A percentile compares a stretch with the other conserved stretches of the same genome.
Conservation (phyloP, 305 asterid genomes). For the Rubia peregrina region DNA sequence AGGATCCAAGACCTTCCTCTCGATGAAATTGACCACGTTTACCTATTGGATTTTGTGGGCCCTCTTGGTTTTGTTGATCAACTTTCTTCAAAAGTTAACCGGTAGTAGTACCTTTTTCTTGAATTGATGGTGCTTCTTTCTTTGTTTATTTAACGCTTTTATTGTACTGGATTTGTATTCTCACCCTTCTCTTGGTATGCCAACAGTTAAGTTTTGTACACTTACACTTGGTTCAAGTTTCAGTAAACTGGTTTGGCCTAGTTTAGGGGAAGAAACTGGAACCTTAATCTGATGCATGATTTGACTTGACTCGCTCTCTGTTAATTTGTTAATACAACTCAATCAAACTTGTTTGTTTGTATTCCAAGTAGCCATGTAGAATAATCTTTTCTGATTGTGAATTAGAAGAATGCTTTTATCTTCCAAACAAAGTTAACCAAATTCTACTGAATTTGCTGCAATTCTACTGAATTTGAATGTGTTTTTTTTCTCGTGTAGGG, state of each 20-base stretch:
- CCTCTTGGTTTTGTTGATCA: constrained; percentile 65
- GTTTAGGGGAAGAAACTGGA: background rate
- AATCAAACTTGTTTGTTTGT: background rate
- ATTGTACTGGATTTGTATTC: background rate
- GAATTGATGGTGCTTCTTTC: background rate
- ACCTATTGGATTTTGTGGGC: constrained; percentile 87
- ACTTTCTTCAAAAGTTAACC: constrained; percentile 51
- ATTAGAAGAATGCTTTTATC: background rate
- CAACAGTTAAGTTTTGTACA: too few species aligned
- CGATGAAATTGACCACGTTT: constrained; percentile 48
- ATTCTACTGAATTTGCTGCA: background rate
- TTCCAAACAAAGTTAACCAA: too few species aligned
- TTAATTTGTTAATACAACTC: background rate
- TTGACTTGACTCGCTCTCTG: constrained; percentile 3
- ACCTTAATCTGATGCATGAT: background rate
- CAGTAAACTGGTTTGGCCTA: background rate
- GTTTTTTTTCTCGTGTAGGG: constrained; percentile 30
- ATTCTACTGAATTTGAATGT: background rate
- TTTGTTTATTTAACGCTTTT: background rate
- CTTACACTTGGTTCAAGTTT: too few species aligned
- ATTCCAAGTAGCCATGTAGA: background rate
- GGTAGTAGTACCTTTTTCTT: constrained; percentile 41
- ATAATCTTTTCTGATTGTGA: background rate
- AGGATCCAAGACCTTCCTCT: constrained; percentile 70
- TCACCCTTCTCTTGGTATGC: too few species aligned